Base-by-base conservation (phyloP, 176 grass and related monocot genomes). In the Eleusine coracana region DNA sequence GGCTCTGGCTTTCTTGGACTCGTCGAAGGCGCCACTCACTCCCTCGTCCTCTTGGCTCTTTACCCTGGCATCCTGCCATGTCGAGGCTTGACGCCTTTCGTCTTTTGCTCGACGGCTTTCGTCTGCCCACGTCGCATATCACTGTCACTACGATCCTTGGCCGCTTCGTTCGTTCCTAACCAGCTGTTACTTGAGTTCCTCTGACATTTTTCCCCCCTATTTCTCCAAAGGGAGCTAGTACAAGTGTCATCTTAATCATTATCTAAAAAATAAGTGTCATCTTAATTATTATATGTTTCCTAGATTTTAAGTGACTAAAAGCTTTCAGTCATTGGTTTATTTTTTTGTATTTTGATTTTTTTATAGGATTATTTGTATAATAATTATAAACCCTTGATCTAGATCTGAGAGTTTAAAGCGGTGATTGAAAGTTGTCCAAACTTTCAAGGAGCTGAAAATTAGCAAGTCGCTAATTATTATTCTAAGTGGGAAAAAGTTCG, bases 1-100 rank as follows among this genome's bases (percentile, higher is more conserved):
- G 44, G 44, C 44, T 46, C 44, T 8, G 3, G 21, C 61, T 84
- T 67, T 84, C 82, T 84, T 76, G 71, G 61, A 83, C 71, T 44
- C 41, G 41, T 44, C 41, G 7, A 44, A 6, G 41, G 41, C 41
- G 41, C 41, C 41, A 6, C 9, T 49, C 12, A n/a, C n/a, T 49
- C 48, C 1, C 10, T 13, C 48, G 48, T 14, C 11, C 34, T 31
- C 38, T 41, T 27, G 66, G 38, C 52, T 48, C 71, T 73, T 70
- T 46, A 12, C 44, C 44, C 9, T 46, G 44, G 44, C 44, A 11
- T 56, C 34, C 36, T 16, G 52, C 52, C 55, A 29, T 46, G 66
- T 3, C 3, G 1, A 37, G 23, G 3, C 27, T 20, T 8, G 15
- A 16, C 27, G 31, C 17, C 61, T 48, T 80, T 82, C 56, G 11